Evolutionary conservation across 257 asterid species (phyloP), one percentile per base, ranked within the genome.

Genomic region (Lantana camara): DNA sequence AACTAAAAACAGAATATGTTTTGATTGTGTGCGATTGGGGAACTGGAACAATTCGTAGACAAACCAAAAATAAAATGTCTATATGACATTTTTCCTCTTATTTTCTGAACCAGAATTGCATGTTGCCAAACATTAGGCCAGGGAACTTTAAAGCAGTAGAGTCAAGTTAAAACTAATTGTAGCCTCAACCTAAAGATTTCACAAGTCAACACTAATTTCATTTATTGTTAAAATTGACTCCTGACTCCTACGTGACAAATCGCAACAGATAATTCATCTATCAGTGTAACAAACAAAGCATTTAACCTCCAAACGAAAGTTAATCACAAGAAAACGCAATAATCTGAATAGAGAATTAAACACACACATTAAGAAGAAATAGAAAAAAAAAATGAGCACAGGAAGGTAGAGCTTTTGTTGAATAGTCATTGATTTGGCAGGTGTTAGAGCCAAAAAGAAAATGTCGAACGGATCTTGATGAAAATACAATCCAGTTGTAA

Each of bases 151-250:
- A 47, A 32, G 56, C 34, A 42, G 4, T 27, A 27, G 4, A 27
- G 4, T 15, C 14, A 55, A 54, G 44, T 27, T 38, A 61, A 51
- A 34, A 5, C n/a, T 35, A 19, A 20, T 40, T 19, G 55, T 41
- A 51, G 27, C 67, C 48, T 59, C 57, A 72, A 57, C 20, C 41
- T 44, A 51, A 67, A 17, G 32, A 32, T 21, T 64, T 17, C 58
- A 2, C 17, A 32, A 15, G 49, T 42, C 46, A 11, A 13, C 20
- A 19, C 14, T 21, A 14, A 54, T 37, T 27, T 21, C 17, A 13
- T 15, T n/a, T 35, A 24, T 34, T 50, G 30, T 67, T 62, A 19
- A 32, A n/a, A 3, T 44, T 63, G 11, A 29, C 8, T 56, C 30
- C 52, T 20, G 13, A 37, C 30, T 32, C 58, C 21, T 16, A 16